Percentiles rank a stretch among this genome's conserved stretches.
phyloP scores from a whole-genome alignment of 768 basidiomycete species.

The Boletus tylopilopsis region DNA sequence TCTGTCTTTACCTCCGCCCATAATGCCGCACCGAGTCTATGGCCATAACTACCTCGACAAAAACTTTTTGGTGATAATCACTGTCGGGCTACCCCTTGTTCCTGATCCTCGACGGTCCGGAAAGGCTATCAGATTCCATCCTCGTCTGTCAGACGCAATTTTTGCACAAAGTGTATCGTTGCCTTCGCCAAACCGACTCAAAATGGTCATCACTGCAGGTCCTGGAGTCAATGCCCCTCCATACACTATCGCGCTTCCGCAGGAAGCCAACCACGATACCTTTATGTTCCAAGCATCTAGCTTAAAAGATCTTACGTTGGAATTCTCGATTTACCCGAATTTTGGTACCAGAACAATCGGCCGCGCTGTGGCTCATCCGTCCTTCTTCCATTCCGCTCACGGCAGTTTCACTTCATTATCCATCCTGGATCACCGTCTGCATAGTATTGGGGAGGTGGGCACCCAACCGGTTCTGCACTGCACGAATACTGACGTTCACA shows the following conservation, averaged over 20 bases:
- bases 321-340: conserved; percentile 95
- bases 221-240: conserved; percentile 83
- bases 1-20: conserved; percentile 93
- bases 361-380: conserved; percentile 81
- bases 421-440: conserved; percentile 87
- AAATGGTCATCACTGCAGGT: conserved; percentile 91
- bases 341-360: conserved; percentile 98
- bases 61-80: conserved; percentile 79
- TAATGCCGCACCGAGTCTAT: conserved; percentile 96
- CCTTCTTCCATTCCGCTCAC: conserved; percentile 57
- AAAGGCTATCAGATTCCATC: conserved; percentile 60
- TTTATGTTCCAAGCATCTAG: conserved; percentile 86
- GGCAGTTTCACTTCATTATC: conserved; percentile 63
- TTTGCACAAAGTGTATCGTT: conserved; percentile 64
- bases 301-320: conserved; percentile 69
- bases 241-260: conserved; percentile 84
- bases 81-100: conserved; percentile 59
- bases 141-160: conserved; percentile 67
- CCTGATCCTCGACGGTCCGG: conserved; percentile 34
- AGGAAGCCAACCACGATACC: conserved; percentile 62
- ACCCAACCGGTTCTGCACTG: not conserved
- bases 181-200: conserved; percentile 74
- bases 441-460: conserved; percentile 88
- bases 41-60: conserved; percentile 94
- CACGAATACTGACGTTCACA: conserved; percentile 3